A percentile compares a stretch with the other conserved stretches of the same genome.
Conservation (phyloP, 2,329 filamentous ascomycete species). For the Magnaporthiopsis rhizophila region DNA sequence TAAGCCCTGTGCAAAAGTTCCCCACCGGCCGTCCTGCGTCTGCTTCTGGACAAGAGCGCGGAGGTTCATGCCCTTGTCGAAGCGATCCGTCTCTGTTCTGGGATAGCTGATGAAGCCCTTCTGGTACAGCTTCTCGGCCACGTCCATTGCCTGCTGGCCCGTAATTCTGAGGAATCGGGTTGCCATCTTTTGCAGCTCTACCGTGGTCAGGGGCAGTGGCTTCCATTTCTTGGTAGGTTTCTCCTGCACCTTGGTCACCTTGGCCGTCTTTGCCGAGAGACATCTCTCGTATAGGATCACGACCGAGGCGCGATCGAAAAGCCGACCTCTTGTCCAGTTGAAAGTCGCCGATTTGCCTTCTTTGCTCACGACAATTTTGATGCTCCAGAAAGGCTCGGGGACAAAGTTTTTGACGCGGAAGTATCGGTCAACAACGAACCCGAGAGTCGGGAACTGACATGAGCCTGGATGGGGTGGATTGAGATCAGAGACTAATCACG, state of each 20-base stretch:
- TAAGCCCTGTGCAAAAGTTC: slow-evolving; percentile 67
- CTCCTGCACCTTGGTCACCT: slow-evolving; percentile 76
- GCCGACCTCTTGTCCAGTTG: slow-evolving; percentile 68
- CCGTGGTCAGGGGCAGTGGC: slow-evolving; percentile 85
- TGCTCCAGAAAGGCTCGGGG: slow-evolving; percentile 86
- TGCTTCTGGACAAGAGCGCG: slow-evolving; percentile 76
- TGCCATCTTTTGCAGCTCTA: slow-evolving; percentile 93
- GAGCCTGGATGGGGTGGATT: slow-evolving; percentile 46
- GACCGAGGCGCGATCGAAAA: slow-evolving; percentile 82
- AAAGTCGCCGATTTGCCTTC: slow-evolving; percentile 77
- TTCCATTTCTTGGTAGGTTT: slow-evolving; percentile 94
- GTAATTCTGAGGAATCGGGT: slow-evolving; percentile 84
- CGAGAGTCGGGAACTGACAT: slow-evolving; percentile 93
- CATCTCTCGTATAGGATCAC: slow-evolving; percentile 82
- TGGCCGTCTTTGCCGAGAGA: slow-evolving; percentile 65
- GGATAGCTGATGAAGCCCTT: slow-evolving; percentile 97
- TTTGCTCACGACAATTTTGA: slow-evolving; percentile 73
- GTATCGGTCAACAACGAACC: slow-evolving; percentile 95
- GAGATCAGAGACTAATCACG: slow-evolving; percentile 1
- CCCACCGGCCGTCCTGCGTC: slow-evolving; percentile 68
- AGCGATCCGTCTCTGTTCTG: slow-evolving; percentile 92
- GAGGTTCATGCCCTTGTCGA: slow-evolving; percentile 83
- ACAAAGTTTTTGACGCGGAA: slow-evolving; percentile 91
- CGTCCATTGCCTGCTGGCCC: slow-evolving; percentile 81
- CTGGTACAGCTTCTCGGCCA: slow-evolving; percentile 82